These are phyloP conservation scores for Cicer cuneatum DNA, from an alignment of 306 rosid species.

Conservation along the genomic window DNA sequence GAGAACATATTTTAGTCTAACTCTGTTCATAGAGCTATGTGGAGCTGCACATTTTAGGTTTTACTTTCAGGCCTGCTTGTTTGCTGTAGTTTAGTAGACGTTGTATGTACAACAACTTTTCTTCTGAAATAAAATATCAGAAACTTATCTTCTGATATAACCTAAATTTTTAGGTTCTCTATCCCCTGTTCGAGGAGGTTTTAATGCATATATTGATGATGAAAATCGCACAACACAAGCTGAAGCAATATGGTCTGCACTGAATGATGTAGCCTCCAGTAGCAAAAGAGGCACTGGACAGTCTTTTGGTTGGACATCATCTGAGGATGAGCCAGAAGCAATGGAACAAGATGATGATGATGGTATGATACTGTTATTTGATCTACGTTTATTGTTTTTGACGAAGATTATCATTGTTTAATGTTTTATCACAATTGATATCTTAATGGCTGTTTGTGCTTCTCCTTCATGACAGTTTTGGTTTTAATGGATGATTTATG, in stretches of 20 bases:
- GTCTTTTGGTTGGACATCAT: slow-evolving; percentile 85
- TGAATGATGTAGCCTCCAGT: slow-evolving; percentile 80
- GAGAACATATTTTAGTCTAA: not conserved
- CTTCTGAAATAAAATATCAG: slow-evolving; percentile 10
- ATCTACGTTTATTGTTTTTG: not conserved
- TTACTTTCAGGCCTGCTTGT: slow-evolving; percentile 6
- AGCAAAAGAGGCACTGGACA: slow-evolving; percentile 54
- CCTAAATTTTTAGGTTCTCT: slow-evolving; percentile 64
- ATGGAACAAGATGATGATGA: slow-evolving; percentile 84
- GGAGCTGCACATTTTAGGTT: slow-evolving; percentile 15
- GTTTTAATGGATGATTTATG: slow-evolving; percentile 29
- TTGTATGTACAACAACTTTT: slow-evolving; percentile 18
- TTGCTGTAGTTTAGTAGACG: slow-evolving; percentile 13
- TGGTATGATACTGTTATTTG: slow-evolving; percentile 54
- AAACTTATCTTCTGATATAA: slow-evolving; percentile 28
- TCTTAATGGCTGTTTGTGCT: slow-evolving; percentile 33
- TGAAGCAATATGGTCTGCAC: slow-evolving; percentile 84
- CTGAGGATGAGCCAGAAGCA: slow-evolving; percentile 90
- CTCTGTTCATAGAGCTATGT: slow-evolving; percentile 21
- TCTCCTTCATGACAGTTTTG: slow-evolving; percentile 33
- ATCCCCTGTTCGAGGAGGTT: slow-evolving; percentile 72
- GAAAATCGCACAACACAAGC: slow-evolving; percentile 57
- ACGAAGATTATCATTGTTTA: not conserved
- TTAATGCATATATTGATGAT: slow-evolving; percentile 66
- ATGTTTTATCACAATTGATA: not conserved